Evolutionary conservation across 2,329 filamentous ascomycete genomes (phyloP).

Genomic region (Aspergillus costaricaensis): DNA sequence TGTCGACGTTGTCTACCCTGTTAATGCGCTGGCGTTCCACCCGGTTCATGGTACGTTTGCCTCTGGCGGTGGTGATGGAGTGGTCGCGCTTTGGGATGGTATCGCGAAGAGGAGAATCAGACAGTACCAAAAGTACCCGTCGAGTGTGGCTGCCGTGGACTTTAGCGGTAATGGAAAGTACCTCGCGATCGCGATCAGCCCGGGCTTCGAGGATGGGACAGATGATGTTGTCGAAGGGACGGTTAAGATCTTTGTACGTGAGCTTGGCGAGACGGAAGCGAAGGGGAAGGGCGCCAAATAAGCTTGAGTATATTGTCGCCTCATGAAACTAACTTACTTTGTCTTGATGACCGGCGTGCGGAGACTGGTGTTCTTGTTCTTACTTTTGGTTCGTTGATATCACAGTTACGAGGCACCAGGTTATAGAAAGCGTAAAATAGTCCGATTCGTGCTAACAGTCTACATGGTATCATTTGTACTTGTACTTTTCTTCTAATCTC

Average conservation of each 20-base stretch:
- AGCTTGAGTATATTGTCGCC: conserved; percentile 10
- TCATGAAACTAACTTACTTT: conserved; percentile 9
- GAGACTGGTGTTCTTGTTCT: conserved; percentile 2
- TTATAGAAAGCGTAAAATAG: conserved; percentile 6
- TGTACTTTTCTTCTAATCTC: conserved; percentile 9
- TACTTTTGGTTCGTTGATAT: conserved; percentile 1
- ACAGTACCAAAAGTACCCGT: conserved; percentile 81
- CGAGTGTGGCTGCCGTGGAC: conserved; percentile 73
- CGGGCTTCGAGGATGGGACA: conserved; percentile 84
- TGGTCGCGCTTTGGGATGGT: conserved; percentile 91
- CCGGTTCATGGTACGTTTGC: conserved; percentile 81
- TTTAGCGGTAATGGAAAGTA: conserved; percentile 78
- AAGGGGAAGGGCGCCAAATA: conserved; percentile 78
- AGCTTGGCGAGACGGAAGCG: conserved; percentile 83
- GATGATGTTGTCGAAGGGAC: conserved; percentile 73
- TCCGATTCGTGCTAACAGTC: conserved; percentile 16
- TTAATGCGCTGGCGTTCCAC: conserved; percentile 88
- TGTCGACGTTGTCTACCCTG: conserved; percentile 83
- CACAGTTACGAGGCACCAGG: conserved; percentile 7
- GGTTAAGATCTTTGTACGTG: conserved; percentile 76
- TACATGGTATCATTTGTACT: conserved; percentile 23
- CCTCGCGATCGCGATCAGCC: conserved; percentile 78
- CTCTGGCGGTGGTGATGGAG: conserved; percentile 83
- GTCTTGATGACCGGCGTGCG: conserved; percentile 15
- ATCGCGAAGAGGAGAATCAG: conserved; percentile 85